phyloP scores from a whole-genome alignment of 805 yeast species.

The Sporopachydermia quercuum region DNA sequence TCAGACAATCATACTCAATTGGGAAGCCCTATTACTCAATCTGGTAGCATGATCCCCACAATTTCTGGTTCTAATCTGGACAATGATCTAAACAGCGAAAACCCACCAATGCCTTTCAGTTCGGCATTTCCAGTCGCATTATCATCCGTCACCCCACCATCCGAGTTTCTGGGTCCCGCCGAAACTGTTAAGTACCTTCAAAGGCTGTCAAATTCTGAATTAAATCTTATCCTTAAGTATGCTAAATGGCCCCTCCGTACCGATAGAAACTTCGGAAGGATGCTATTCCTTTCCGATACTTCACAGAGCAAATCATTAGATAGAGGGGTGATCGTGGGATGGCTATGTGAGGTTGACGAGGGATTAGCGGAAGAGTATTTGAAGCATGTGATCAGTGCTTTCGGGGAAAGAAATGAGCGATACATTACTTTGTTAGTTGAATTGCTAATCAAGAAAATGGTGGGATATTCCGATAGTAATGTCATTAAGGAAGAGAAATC shows the following conservation, averaged over 20 bases:
- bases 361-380: slow-evolving; percentile 31
- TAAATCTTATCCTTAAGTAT: slow-evolving; percentile 43
- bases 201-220: slow-evolving; percentile 30
- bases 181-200: slow-evolving; percentile 43
- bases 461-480: slow-evolving; percentile 9
- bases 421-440: slow-evolving; percentile 31
- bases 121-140: too few species aligned
- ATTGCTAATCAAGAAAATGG: slow-evolving; percentile 25
- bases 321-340: slow-evolving; percentile 36
- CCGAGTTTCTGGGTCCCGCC: slow-evolving; percentile 23
- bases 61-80: too few species aligned
- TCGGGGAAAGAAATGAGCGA: slow-evolving; percentile 21
- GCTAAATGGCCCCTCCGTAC: slow-evolving; percentile 33
- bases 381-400: slow-evolving; percentile 31
- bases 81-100: too few species aligned
- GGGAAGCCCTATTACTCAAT: neutral
- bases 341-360: slow-evolving; percentile 21
- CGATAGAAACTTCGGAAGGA: slow-evolving; percentile 23
- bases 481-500: slow-evolving; percentile 8
- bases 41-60: too few species aligned
- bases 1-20: neutral
- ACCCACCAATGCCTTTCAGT: too few species aligned
- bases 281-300: slow-evolving; percentile 53
- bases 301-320: slow-evolving; percentile 45
- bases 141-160: too few species aligned